phyloP scores from a whole-genome alignment of 78 protist genomes.

The Protostelium mycophagum region DNA sequence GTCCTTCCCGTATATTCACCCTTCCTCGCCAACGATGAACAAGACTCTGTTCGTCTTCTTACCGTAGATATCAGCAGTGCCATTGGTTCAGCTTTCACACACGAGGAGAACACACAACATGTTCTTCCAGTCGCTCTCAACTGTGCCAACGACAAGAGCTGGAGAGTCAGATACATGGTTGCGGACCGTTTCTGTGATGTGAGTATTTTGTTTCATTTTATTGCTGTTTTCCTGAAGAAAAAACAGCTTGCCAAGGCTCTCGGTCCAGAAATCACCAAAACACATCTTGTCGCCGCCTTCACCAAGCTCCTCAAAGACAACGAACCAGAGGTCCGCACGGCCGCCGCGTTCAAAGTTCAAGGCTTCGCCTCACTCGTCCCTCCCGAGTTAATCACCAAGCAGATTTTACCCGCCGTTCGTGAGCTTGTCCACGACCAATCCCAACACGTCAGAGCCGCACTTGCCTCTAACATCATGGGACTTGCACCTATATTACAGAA shows the following conservation, averaged over 20 bases:
- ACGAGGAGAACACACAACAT: constrained; percentile 55
- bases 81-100: constrained; percentile 53
- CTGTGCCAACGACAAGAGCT: constrained; percentile 81
- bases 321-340: constrained; percentile 97
- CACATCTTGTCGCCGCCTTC: constrained; percentile 58
- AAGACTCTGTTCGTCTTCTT: constrained; percentile 93
- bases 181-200: constrained; percentile 80
- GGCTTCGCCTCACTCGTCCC: constrained; percentile 46
- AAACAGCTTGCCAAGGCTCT: not conserved
- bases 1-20: constrained; percentile 75
- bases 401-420: constrained; percentile 67
- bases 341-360: constrained; percentile 82
- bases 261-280: constrained; percentile 67
- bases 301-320: constrained; percentile 77
- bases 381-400: constrained; percentile 31
- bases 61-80: constrained; percentile 84
- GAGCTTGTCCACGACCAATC: constrained; percentile 74
- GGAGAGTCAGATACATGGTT: constrained; percentile 96
- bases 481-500: constrained; percentile 81
- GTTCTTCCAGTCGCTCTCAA: constrained; percentile 65
- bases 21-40: constrained; percentile 81
- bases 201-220: not conserved
- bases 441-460: constrained; percentile 93
- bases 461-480: constrained; percentile 79
- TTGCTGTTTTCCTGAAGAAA: not conserved